A percentile compares a stretch with the other conserved stretches of the same genome.
Conservation (phyloP, 208 protist species). For the Trypanosoma vivax region DNA sequence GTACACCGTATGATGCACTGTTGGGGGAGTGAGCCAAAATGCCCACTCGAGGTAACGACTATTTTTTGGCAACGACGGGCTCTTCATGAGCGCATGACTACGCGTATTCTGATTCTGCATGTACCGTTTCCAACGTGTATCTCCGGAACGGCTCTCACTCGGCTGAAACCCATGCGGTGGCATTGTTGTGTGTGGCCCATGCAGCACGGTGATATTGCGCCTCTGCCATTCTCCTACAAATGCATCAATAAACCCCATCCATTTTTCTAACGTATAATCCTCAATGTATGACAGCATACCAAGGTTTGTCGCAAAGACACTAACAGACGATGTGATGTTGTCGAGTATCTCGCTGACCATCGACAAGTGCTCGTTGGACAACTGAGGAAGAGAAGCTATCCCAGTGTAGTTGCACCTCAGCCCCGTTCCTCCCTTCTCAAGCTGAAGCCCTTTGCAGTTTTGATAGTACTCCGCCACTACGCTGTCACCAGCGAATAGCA, state of each 20-base stretch:
- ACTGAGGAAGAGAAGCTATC: no score
- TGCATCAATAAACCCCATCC: constrained; percentile 5
- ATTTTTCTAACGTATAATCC: background rate
- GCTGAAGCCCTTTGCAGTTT: constrained; percentile 4
- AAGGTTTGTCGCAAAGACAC: constrained; percentile 11
- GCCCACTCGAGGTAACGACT: constrained; percentile 13
- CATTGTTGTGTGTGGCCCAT: constrained; percentile 2
- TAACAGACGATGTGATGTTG: background rate
- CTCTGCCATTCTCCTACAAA: constrained; percentile 2
- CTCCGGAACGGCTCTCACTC: background rate
- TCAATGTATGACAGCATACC: constrained; percentile 5
- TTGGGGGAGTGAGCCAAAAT: constrained; percentile 17
- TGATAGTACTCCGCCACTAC: constrained; percentile 6
- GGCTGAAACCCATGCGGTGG: background rate
- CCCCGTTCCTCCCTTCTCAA: background rate
- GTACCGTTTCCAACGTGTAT: constrained; percentile 2
- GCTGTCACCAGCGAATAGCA: constrained; percentile 14
- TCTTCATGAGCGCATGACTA: background rate
- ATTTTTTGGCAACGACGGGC: background rate
- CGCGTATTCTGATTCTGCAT: constrained; percentile 10
- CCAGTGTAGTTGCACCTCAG: constrained; percentile 5
- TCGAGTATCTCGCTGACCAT: background rate
- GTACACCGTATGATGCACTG: constrained; percentile 13
- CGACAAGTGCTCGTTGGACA: no score
- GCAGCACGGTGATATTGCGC: constrained; percentile 1